phyloP scores from a whole-genome alignment of 192 early-diverging fungal genomes.

The Rhizophagus clarus region DNA sequence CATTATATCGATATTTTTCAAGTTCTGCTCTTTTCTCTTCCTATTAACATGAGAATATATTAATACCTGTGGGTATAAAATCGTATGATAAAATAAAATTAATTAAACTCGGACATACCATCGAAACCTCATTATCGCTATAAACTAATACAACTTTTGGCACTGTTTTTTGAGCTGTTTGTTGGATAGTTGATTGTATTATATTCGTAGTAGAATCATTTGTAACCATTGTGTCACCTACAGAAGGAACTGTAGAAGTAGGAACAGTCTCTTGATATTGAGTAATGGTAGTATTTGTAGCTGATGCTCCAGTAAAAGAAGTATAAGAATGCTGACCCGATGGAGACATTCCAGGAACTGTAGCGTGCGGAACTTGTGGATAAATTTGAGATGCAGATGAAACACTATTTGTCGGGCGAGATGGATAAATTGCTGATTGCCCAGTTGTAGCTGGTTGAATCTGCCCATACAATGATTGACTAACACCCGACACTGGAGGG shows the following conservation, averaged over 20 bases:
- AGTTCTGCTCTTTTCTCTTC: conserved; percentile 51
- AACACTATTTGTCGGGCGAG: conserved; percentile 26
- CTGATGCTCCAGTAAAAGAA: conserved; percentile 16
- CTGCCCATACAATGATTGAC: neutral
- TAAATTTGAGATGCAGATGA: conserved; percentile 39
- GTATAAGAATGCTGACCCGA: conserved; percentile 38
- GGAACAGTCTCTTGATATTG: conserved; percentile 36
- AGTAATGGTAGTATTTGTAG: conserved; percentile 32
- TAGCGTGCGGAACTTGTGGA: conserved; percentile 40
- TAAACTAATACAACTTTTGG: conserved; percentile 49
- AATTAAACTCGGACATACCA: conserved; percentile 38
- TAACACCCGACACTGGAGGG: conserved; percentile 22
- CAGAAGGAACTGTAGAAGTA: conserved; percentile 29
- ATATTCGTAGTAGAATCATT: neutral
- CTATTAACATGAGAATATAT: conserved; percentile 32
- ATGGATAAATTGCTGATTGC: conserved; percentile 33
- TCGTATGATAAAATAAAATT: conserved; percentile 4
- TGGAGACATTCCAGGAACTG: conserved; percentile 40
- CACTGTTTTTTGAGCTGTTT: conserved; percentile 8
- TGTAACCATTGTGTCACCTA: neutral
- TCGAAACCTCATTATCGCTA: conserved; percentile 52
- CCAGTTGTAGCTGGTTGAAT: conserved; percentile 14
- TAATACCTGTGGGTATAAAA: neutral
- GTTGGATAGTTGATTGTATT: conserved; percentile 16
- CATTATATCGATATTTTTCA: conserved; percentile 46